phyloP scores from a whole-genome alignment of 2,329 filamentous ascomycete species.

The Penicillium sp. region DNA sequence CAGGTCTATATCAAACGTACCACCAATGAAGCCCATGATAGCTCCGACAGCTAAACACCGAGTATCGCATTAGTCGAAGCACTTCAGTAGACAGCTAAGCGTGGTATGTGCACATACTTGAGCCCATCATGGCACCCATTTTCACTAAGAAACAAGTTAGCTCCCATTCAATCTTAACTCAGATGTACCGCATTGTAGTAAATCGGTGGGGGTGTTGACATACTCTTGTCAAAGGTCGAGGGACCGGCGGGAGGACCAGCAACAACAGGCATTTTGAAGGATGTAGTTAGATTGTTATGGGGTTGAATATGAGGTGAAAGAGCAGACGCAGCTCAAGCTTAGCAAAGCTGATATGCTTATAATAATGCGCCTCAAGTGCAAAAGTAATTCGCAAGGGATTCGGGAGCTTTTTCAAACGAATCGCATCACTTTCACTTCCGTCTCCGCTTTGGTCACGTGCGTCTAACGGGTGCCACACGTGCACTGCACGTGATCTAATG shows the following conservation, averaged over 20 bases:
- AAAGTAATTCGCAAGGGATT: slow-evolving; percentile 1
- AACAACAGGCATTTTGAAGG: slow-evolving; percentile 55
- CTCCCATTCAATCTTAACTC: neutral
- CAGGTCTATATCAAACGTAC: slow-evolving; percentile 52
- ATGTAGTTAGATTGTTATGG: neutral
- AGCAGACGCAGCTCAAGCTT: neutral
- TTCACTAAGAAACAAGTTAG: slow-evolving; percentile 65
- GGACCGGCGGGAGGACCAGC: slow-evolving; percentile 57
- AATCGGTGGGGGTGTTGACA: slow-evolving; percentile 27
- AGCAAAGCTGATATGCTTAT: neutral
- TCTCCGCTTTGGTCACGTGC: slow-evolving; percentile 26
- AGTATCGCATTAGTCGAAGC: slow-evolving; percentile 18
- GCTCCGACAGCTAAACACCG: slow-evolving; percentile 74
- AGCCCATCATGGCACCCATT: slow-evolving; percentile 98
- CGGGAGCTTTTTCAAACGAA: slow-evolving; percentile 19
- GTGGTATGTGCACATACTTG: slow-evolving; percentile 67
- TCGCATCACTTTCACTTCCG: slow-evolving; percentile 8
- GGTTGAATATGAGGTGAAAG: neutral
- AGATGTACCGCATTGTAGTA: neutral
- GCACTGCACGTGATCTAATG: slow-evolving; percentile 20
- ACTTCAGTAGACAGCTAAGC: neutral
- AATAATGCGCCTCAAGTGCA: slow-evolving; percentile 1
- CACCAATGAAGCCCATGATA: slow-evolving; percentile 98
- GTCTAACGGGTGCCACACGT: slow-evolving; percentile 19
- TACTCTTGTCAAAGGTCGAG: slow-evolving; percentile 72